phyloP scores from a whole-genome alignment of 805 yeast genomes.

The Wickerhamomyces xylosicus region DNA sequence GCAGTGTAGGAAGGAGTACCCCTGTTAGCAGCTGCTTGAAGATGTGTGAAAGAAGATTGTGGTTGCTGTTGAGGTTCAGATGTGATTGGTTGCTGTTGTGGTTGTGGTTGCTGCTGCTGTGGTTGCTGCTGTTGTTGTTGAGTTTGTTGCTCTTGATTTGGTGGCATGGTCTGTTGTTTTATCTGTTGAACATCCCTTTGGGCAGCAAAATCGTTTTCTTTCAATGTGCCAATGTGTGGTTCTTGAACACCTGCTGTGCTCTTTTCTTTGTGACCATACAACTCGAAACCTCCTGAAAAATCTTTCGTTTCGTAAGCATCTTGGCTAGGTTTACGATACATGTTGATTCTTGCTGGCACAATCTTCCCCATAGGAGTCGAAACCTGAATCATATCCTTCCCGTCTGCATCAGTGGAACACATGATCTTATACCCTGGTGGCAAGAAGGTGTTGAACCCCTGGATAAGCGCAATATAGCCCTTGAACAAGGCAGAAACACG shows the following conservation, averaged over 20 bases:
- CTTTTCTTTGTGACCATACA: too few relatives aligned
- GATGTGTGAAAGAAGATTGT: constrained; percentile 20
- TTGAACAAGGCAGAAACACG: constrained; percentile 84
- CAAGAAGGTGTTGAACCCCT: constrained; percentile 93
- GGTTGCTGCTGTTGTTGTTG: constrained; percentile 18
- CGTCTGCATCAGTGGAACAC: constrained; percentile 81
- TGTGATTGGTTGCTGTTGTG: constrained; percentile 5
- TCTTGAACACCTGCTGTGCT: too few relatives aligned
- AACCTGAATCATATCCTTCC: constrained; percentile 86
- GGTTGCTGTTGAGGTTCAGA: constrained; percentile 10
- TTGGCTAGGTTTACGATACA: too few relatives aligned
- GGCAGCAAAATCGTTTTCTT: too few relatives aligned
- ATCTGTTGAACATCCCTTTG: too few relatives aligned
- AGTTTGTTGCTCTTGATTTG: constrained; percentile 11
- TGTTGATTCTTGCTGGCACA: constrained; percentile 15
- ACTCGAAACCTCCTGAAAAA: too few relatives aligned
- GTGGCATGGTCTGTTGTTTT: too few relatives aligned
- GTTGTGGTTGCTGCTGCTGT: constrained; percentile 7
- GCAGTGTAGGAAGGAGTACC: constrained; percentile 2
- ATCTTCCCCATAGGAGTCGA: constrained; percentile 94
- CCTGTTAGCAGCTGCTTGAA: constrained; percentile 29
- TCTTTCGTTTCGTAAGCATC: too few relatives aligned
- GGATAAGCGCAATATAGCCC: constrained; percentile 89
- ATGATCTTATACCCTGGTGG: constrained; percentile 95
- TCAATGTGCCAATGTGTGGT: too few relatives aligned